Base-by-base conservation (phyloP, 1,284 basidiomycete genomes). In the Golubevia sp. region DNA sequence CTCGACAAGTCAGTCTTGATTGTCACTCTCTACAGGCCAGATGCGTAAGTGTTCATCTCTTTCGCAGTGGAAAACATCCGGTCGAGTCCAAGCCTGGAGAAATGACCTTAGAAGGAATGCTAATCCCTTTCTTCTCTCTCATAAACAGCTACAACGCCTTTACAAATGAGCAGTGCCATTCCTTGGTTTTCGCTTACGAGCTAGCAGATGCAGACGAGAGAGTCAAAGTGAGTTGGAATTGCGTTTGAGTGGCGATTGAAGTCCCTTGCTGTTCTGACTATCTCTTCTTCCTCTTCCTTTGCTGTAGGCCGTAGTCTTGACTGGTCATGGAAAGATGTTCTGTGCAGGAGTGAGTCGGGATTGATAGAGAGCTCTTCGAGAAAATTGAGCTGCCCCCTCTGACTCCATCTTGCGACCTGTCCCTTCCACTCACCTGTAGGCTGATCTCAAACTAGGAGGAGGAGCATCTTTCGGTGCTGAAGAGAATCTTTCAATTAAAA, bases 201-300 rank as follows among this genome's bases (percentile, higher is more conserved):
- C 62, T 77, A 11, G 73, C 76, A n/a, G 74, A 76, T 38, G 64
- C 57, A 0, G 75, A 77, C 24, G 63, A 70, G 5, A 63, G 74
- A 3, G 74, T 77, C 48, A 68, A 71, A 52, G 70, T 68, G 38
- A 44, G 38, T 44, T 44, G 38, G 11, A 44, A 18, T 18, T 44
- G 38, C 38, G 18, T 44, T 18, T 44, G 38, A 44, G 18, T 18
- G 18, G 11, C 38, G 38, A 44, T 44, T 44, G 38, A 8, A 44
- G 11, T 18, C 18, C 38, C 38, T 13, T 8, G 38, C 38, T 44
- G 38, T 13, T 44, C 38, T 8, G 18, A 8, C 11, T 8, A 44
- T 13, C 38, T 44, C 38, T 44, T 8, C 11, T 44, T 13, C 38
- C 38, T 44, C 38, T 8, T 44, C 18, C 18, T 18, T 44, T 18